phyloP scores from a whole-genome alignment of 1,284 basidiomycete species.

The Boletus semigastroideus region DNA sequence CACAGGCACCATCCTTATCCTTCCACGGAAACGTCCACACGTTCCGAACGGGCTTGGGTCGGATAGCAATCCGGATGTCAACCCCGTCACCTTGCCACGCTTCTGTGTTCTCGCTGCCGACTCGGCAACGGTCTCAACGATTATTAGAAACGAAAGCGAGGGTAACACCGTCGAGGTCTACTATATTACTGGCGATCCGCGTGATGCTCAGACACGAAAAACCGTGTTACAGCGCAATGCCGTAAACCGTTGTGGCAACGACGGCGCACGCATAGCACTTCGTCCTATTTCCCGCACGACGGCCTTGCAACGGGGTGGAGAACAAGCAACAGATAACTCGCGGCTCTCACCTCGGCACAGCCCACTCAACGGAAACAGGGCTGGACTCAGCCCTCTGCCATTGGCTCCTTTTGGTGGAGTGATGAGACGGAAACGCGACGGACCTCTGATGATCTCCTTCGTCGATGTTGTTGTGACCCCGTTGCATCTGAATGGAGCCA shows the following conservation, averaged over 20 bases:
- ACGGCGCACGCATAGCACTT: conserved; percentile 57
- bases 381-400: conserved; percentile 16
- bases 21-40: conserved; percentile 40
- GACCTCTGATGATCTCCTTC: conserved; percentile 60
- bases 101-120: conserved; percentile 68
- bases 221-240: conserved; percentile 60
- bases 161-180: conserved; percentile 56
- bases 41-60: conserved; percentile 19
- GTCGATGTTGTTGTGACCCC: conserved; percentile 56
- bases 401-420: conserved; percentile 25
- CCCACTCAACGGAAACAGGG: conserved; percentile 27
- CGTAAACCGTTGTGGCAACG: conserved; percentile 53
- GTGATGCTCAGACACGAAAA: conserved; percentile 57
- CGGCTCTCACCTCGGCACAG: conserved; percentile 34
- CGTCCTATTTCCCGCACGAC: conserved; percentile 37
- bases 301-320: conserved; percentile 28
- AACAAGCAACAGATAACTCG: conserved; percentile 21
- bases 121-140: conserved; percentile 52
- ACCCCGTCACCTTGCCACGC: conserved; percentile 58
- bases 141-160: conserved; percentile 57
- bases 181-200: conserved; percentile 55
- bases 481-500: conserved; percentile 36
- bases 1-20: conserved; percentile 61
- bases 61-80: conserved; percentile 40
- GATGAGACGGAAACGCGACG: conserved; percentile 45